Conservation (phyloP, 331 rosid genomes). For the Dryas integrifolia region DNA sequence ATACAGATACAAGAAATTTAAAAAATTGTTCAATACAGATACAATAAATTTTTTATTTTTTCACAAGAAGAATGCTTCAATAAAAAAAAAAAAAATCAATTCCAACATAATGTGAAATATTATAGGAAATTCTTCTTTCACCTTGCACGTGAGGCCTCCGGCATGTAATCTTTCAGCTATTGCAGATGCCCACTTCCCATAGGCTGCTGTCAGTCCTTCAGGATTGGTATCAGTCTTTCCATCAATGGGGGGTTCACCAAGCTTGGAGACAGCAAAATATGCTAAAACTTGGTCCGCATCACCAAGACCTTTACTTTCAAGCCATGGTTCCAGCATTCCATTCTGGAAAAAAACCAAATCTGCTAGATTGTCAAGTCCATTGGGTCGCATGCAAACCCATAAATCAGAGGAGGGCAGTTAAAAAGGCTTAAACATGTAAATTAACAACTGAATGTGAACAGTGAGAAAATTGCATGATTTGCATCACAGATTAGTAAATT, state of each 20-base stretch:
- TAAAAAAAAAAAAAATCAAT: not conserved
- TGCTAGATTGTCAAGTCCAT: slow-evolving; percentile 55
- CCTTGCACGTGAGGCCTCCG: slow-evolving; percentile 96
- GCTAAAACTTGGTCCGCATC: slow-evolving; percentile 82
- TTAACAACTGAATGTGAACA: not conserved
- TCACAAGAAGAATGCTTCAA: not conserved
- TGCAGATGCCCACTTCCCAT: slow-evolving; percentile 86
- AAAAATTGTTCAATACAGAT: not conserved
- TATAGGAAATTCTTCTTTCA: slow-evolving; percentile 4
- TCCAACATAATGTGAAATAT: not conserved
- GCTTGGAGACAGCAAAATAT: slow-evolving; percentile 87
- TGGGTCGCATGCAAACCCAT: not conserved
- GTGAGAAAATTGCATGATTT: not conserved
- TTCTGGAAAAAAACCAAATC: slow-evolving; percentile 98
- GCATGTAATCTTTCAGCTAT: slow-evolving; percentile 63
- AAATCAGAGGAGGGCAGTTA: not conserved
- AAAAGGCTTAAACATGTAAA: not conserved
- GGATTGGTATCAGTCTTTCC: slow-evolving; percentile 92
- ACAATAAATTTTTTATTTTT: not conserved
- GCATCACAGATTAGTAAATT: not conserved
- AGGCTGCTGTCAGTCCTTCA: slow-evolving; percentile 86
- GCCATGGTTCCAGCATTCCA: slow-evolving; percentile 97
- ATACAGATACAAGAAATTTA: not conserved
- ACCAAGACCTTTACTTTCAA: slow-evolving; percentile 63
- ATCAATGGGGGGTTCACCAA: slow-evolving; percentile 82